Evolutionary conservation across 257 asterid species (phyloP).

Genomic region (Thymus mandschuricus): DNA sequence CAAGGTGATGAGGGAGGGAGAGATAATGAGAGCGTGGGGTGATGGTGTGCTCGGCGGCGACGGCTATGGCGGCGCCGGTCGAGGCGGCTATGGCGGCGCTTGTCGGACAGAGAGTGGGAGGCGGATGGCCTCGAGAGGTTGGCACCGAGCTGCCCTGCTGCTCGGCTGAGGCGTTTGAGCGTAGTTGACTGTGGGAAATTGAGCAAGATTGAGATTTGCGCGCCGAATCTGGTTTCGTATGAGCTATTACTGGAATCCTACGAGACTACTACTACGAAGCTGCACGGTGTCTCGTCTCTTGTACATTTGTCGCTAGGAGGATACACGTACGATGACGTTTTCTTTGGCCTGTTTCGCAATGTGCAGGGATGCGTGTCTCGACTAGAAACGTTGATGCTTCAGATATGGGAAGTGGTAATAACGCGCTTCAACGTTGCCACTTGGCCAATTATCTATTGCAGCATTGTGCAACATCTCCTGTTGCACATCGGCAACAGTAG

Average conservation of each 20-base stretch:
- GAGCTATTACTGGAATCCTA: no score
- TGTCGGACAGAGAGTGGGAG: no score
- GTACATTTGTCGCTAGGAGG: not conserved
- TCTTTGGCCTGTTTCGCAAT: not conserved
- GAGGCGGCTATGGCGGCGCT: no score
- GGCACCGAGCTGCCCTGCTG: not conserved
- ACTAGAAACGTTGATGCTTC: conserved; percentile 3
- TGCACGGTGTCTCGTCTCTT: conserved; percentile 11
- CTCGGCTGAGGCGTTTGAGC: not conserved
- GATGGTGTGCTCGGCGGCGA: no score
- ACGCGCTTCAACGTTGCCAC: no score
- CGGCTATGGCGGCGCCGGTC: no score
- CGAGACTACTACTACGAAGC: not conserved
- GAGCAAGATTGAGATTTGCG: not conserved
- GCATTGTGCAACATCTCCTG: no score
- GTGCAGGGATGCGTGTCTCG: not conserved
- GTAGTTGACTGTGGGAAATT: not conserved
- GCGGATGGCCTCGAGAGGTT: not conserved
- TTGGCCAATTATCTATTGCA: no score
- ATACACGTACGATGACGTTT: not conserved
- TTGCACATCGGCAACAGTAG: no score
- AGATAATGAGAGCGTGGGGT: no score
- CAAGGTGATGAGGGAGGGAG: no score
- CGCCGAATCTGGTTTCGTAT: not conserved
- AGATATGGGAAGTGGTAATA: no score